Percentiles rank a stretch among this genome's conserved stretches.
phyloP scores from a whole-genome alignment of 192 early-diverging fungal species.

The Coemansia sp. region DNA sequence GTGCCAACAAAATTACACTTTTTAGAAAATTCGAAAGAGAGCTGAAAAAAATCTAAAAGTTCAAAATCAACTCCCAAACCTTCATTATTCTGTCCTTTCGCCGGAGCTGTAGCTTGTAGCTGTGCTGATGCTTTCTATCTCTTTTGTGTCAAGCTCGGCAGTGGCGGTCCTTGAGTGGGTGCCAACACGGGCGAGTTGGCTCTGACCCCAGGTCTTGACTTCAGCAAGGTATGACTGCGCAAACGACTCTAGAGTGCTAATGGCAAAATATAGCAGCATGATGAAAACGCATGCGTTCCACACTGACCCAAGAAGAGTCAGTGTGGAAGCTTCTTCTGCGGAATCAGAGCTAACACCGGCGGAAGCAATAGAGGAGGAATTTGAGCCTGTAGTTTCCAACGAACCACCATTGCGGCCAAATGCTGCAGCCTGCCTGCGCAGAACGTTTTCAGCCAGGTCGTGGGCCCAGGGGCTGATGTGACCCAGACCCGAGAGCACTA shows the following conservation, averaged over 20 bases:
- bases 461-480: constrained; percentile 59
- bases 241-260: constrained; percentile 80
- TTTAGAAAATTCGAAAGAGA: too few species aligned
- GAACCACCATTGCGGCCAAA: constrained; percentile 10
- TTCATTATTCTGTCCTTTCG: too few species aligned
- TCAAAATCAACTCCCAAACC: too few species aligned
- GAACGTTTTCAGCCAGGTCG: constrained; percentile 52
- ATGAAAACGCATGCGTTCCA: constrained; percentile 80
- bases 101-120: too few species aligned
- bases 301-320: constrained; percentile 57
- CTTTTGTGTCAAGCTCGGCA: background rate
- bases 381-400: too few species aligned
- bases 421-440: constrained; percentile 43
- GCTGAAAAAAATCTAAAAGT: too few species aligned
- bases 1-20: too few species aligned
- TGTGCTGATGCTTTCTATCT: too few species aligned
- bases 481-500: constrained; percentile 57
- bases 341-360: background rate
- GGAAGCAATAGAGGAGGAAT: constrained; percentile 1
- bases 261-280: constrained; percentile 84
- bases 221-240: constrained; percentile 71
- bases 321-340: constrained; percentile 29
- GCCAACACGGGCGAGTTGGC: constrained; percentile 36
- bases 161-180: constrained; percentile 10
- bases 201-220: constrained; percentile 43